Evolutionary conservation across 2,329 filamentous ascomycete species (phyloP), one percentile per base, ranked within the genome.

Genomic region (Diaporthe sp.): DNA sequence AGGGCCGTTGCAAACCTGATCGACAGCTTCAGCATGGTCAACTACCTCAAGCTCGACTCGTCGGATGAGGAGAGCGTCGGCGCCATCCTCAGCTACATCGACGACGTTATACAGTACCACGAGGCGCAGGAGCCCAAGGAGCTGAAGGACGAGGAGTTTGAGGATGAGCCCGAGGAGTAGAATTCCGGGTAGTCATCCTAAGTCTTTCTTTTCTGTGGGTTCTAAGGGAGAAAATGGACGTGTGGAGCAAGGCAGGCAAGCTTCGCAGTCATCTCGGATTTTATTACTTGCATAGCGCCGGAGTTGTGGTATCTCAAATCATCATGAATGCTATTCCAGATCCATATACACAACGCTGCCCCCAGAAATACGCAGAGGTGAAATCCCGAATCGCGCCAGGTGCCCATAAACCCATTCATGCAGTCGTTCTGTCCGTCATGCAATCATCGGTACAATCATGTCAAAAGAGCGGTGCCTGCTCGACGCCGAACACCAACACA

Each of bases 1-100:
- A 90, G 91, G 76, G 96, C 96, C 0, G 96, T 99, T 7, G 97
- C 94, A 0, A 91, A 94, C 71, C 86, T 99, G 77, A 98, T 99
- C 78, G 97, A 98, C 83, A 97, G 95, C 83, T 99, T 98, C 85
- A 97, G 95, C 85, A 97, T 99, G 95, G 95, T 99, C 17, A 97
- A 94, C 64, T 99, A 98, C 82, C 87, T 98, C 73, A 94, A 95
- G 84, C 86, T 98, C 55, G 94, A 98, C 81, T 94, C 92, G 38
- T 94, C 96, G 78, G 92, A 97, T 79, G 96, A 98, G 84, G 95
- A 98, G 79, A 98, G 95, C 80, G 92, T 98, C 7, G 93, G 90
- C 1, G 92, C 85, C 82, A 76, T 76, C 58, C 66, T 76, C 22
- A 97, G 82, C 86, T 95, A 97, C 85, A 97, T 98, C 79, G 96